Conservation (phyloP, 306 rosid species). For the Hippophae rhamnoides region DNA sequence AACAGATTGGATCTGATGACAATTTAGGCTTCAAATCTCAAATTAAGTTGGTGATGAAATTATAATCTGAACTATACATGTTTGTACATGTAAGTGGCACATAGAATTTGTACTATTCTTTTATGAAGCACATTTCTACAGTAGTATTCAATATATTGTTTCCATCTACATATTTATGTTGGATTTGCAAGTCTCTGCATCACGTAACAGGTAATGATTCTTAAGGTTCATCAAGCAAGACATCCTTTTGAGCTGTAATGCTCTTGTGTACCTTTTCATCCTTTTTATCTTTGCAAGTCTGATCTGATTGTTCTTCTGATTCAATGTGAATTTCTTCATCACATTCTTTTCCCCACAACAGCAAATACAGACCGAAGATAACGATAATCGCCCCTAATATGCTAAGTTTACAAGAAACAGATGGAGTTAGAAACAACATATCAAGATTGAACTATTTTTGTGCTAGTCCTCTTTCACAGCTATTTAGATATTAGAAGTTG, state of each 20-base stretch:
- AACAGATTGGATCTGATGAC: too few relatives aligned
- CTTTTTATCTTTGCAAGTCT: constrained; percentile 1
- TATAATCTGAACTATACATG: too few relatives aligned
- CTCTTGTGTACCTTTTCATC: neutral
- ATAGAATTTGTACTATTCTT: too few relatives aligned
- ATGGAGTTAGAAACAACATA: neutral
- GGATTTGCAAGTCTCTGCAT: too few relatives aligned
- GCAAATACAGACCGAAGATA: constrained; percentile 53
- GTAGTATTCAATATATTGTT: too few relatives aligned
- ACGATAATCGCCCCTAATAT: constrained; percentile 59
- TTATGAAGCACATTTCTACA: too few relatives aligned
- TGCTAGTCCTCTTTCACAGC: neutral
- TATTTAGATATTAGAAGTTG: neutral
- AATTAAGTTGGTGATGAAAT: too few relatives aligned
- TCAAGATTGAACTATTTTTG: too few relatives aligned
- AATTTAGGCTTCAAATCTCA: too few relatives aligned
- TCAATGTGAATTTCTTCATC: constrained; percentile 30
- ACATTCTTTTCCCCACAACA: constrained; percentile 79
- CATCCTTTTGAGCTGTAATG: constrained; percentile 2
- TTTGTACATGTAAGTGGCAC: too few relatives aligned
- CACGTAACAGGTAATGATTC: neutral
- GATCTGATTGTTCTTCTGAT: constrained; percentile 19
- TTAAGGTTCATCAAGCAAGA: constrained; percentile 14
- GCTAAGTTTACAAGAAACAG: constrained; percentile 28
- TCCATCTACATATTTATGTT: too few relatives aligned